Evolutionary conservation across 192 early-diverging fungal species (phyloP), one percentile per base, ranked within the genome.

Genomic region (Coemansia sp.): DNA sequence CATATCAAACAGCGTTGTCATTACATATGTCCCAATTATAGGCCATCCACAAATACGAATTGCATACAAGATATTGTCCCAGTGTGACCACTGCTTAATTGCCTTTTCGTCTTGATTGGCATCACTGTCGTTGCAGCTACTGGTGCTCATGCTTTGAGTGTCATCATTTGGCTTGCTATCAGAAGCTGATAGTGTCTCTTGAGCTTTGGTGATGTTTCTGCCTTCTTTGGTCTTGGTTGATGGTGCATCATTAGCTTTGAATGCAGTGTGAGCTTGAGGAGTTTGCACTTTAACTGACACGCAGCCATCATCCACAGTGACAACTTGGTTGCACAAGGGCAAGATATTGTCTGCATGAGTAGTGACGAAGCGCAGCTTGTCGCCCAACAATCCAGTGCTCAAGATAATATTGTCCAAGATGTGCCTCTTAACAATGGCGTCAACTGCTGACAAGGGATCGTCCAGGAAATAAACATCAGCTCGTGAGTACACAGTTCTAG

Each of bases 361-460:
- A 25, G 82, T 53, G 2, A 87, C 49, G n/a, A 87, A 46, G 17
- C 84, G 66, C 20, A 84, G 60, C 70, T 86, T 84, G 65, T 74
- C 65, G 11, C 70, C 76, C n/a, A 92, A 71, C 43, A 91, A 20
- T n/a, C 76, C 72, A 63, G 68, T 66, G n/a, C 86, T 82, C 25
- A 73, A 40, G 6, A 91, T 79, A 32, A 85, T 83, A 49, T 86
- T 71, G 66, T 91, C 87, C 24, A 91, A 74, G 35, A 91, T 89
- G 63, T 87, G 87, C 12, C 84, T 67, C 19, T 84, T 85, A 56
- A 89, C 88, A 56, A 87, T 85, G 10, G 86, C 76, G 60, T 91
- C 89, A 0, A 91, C 89, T 12, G 89, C 89, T 11, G 86, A 85
- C 4, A 94, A 69, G 19, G 91, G 90, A 60, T 94, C 93, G 63